Evolutionary conservation across 371 early-diverging fungal species (phyloP).

Genomic region (Mortierella sp.): DNA sequence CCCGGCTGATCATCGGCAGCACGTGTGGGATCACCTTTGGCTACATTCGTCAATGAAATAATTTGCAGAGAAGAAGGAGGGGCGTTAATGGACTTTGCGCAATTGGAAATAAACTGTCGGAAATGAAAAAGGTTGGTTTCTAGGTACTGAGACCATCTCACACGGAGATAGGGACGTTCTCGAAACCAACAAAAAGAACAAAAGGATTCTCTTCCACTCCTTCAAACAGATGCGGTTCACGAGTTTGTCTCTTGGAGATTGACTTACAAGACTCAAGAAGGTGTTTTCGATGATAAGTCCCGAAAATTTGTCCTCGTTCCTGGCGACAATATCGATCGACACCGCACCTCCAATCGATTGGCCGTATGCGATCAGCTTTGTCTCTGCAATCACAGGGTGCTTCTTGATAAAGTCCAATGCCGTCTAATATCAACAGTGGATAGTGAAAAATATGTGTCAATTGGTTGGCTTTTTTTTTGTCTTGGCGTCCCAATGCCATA

Average conservation of each 20-base stretch:
- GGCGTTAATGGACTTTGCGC: background rate
- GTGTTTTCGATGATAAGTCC: conserved; percentile 96
- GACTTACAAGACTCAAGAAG: conserved; percentile 85
- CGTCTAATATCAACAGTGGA: conserved; percentile 61
- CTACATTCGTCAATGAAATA: conserved; percentile 51
- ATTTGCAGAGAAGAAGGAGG: background rate
- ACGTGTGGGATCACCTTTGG: conserved; percentile 91
- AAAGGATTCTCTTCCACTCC: too few relatives aligned
- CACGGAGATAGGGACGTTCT: background rate
- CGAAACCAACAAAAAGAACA: background rate
- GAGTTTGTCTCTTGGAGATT: background rate
- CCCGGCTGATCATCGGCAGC: conserved; percentile 78
- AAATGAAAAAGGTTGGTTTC: background rate
- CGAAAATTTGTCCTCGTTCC: conserved; percentile 81
- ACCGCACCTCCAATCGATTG: conserved; percentile 99
- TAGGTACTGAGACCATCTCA: background rate
- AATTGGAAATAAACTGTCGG: background rate
- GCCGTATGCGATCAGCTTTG: conserved; percentile 90
- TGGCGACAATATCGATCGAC: conserved; percentile 87
- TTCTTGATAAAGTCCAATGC: conserved; percentile 84
- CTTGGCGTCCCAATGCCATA: background rate
- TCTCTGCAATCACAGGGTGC: conserved; percentile 79
- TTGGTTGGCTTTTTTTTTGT: too few relatives aligned
- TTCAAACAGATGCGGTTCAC: too few relatives aligned
- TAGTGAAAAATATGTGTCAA: too few relatives aligned